Evolutionary conservation across 2,329 filamentous ascomycete species (phyloP).

Genomic region (Trichoderma guizhouense): DNA sequence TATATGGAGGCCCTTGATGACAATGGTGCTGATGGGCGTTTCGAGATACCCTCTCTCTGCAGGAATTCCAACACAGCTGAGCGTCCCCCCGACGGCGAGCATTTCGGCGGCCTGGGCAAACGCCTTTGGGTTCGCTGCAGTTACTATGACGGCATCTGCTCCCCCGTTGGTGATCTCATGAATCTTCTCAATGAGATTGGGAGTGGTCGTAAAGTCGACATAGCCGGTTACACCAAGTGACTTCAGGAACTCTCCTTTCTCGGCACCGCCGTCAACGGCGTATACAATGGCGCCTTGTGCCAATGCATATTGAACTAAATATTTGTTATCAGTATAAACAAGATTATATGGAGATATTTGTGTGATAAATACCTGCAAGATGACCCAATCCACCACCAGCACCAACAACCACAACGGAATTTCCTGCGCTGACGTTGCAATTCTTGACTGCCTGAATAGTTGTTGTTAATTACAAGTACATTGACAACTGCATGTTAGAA

Average conservation of each 20-base stretch:
- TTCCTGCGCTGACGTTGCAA: constrained; percentile 20
- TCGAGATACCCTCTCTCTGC: constrained; percentile 19
- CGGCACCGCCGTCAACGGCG: constrained; percentile 15
- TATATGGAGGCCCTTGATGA: constrained; percentile 20
- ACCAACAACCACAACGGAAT: constrained; percentile 20
- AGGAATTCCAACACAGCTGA: constrained; percentile 22
- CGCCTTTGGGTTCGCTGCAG: constrained; percentile 19
- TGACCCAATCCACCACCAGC: constrained; percentile 21
- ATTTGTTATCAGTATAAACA: background rate
- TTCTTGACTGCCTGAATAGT: constrained; percentile 20
- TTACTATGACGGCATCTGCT: constrained; percentile 21
- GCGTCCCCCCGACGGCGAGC: constrained; percentile 19
- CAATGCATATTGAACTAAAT: constrained; percentile 20
- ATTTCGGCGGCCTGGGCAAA: constrained; percentile 21
- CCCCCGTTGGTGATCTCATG: constrained; percentile 18
- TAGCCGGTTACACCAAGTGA: constrained; percentile 14
- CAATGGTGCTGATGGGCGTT: constrained; percentile 21
- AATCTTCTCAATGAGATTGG: background rate
- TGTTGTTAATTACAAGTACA: background rate
- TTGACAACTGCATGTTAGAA: fast-evolving
- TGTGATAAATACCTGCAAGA: constrained; percentile 17
- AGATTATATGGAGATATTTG: background rate
- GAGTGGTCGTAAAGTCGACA: constrained; percentile 20
- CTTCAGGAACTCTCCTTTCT: constrained; percentile 20
- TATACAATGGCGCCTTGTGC: constrained; percentile 20